phyloP scores from a whole-genome alignment of 129 eudicot genomes.

The Chrysanthemum lavandulifolium region DNA sequence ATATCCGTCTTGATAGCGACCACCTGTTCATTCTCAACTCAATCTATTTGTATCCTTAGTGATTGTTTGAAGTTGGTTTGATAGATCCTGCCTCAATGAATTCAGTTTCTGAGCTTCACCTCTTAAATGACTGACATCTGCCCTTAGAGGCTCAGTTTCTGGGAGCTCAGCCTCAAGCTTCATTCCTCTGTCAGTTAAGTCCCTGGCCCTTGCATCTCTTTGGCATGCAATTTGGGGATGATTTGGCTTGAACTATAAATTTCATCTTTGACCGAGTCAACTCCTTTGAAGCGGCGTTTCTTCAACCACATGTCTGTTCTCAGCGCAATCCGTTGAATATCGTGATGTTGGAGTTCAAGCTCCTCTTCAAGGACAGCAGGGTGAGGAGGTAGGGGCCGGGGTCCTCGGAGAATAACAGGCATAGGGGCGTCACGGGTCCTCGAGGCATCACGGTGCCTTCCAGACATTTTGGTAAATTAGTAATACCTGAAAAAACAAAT shows the following conservation, averaged over 20 bases:
- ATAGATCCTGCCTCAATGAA: slow-evolving; percentile 53
- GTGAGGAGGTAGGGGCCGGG: slow-evolving; percentile 59
- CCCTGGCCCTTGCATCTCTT: slow-evolving; percentile 55
- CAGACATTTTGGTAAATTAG: slow-evolving; percentile 51
- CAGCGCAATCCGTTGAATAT: slow-evolving; percentile 64
- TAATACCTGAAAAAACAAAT: slow-evolving; percentile 7
- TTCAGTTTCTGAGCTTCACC: slow-evolving; percentile 66
- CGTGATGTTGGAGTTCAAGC: slow-evolving; percentile 76
- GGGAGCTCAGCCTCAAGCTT: slow-evolving; percentile 84
- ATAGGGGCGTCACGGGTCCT: slow-evolving; percentile 50
- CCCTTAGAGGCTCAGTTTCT: slow-evolving; percentile 61
- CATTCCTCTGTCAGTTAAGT: slow-evolving; percentile 68
- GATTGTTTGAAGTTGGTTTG: slow-evolving; percentile 56
- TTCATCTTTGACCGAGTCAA: slow-evolving; percentile 66
- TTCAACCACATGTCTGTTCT: slow-evolving; percentile 67
- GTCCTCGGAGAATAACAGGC: slow-evolving; percentile 45
- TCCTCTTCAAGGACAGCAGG: slow-evolving; percentile 79
- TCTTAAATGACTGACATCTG: slow-evolving; percentile 60
- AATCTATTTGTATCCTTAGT: slow-evolving; percentile 52
- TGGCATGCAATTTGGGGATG: slow-evolving; percentile 67
- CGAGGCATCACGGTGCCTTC: slow-evolving; percentile 70
- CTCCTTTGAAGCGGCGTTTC: slow-evolving; percentile 67
- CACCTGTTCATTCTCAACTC: slow-evolving; percentile 70
- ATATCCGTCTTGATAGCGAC: slow-evolving; percentile 51
- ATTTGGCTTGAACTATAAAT: slow-evolving; percentile 67